Evolutionary conservation across 1,139 yeast genomes (phyloP), one percentile per base, ranked within the genome.

Genomic region (Debaryomyces nepalensis): DNA sequence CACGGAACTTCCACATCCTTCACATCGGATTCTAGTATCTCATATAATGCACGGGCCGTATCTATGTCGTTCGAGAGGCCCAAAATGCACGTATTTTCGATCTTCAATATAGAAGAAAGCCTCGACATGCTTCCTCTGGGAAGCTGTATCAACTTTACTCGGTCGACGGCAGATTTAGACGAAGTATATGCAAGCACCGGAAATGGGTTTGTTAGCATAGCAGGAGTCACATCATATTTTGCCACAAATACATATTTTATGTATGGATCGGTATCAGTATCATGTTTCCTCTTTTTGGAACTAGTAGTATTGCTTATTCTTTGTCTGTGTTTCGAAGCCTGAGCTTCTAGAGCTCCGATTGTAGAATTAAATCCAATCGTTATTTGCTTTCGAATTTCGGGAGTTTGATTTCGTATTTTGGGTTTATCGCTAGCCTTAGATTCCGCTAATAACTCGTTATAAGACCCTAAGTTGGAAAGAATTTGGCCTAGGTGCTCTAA

Each of bases 291-390:
- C 47, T 41, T 48, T 39, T 45, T 40, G 18, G 26, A 5, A 9
- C 11, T 30, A n/a, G 21, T 21, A 7, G 16, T 24, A 1, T 24
- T 14, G 7, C 4, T 6, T 18, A 37, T 35, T 26, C 19, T 30
- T 15, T 12, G 19, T 33, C 47, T 11, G 7, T 42, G 44, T 49
- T 48, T 27, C 26, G 43, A 26, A 0, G 82, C 79, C 54, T 80
- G 83, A 2, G 48, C 41, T 53, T 82, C 87, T 21, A 82, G 59
- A 2, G 63, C 61, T 43, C 63, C 56, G 40, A 79, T 81, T 0
- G 81, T 75, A 2, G 77, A 64, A 57, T 82, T 82, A 62, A 81
- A 82, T 2, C 87, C 87, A 3, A 68, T 37, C 0, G 74, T 64
- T 1, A 76, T 42, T 29, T 61, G 49, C 0, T 54, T 44, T 4